Evolutionary conservation across 1,284 basidiomycete species (phyloP).

Genomic region (Leccinum pachyderme): DNA sequence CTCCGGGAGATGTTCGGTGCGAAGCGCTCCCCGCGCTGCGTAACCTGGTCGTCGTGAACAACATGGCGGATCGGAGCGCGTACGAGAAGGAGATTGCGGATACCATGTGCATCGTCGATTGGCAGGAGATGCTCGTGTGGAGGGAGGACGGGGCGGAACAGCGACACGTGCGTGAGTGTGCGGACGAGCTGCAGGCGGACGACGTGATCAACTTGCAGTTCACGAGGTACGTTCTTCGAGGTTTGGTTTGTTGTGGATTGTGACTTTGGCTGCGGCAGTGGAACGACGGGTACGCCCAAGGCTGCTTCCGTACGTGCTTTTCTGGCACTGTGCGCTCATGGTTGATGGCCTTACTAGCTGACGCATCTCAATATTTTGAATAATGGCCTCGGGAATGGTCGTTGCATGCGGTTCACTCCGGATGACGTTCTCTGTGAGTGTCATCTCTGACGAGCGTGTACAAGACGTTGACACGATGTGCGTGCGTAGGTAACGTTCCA

Average conservation of each 20-base stretch:
- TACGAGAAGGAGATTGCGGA: slow-evolving; percentile 43
- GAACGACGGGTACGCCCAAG: slow-evolving; percentile 77
- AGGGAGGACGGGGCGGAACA: slow-evolving; percentile 39
- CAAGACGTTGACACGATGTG: neutral
- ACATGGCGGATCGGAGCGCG: slow-evolving; percentile 41
- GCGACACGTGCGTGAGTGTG: slow-evolving; percentile 40
- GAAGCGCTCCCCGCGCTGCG: slow-evolving; percentile 61
- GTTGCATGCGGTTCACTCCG: slow-evolving; percentile 64
- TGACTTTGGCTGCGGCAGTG: slow-evolving; percentile 42
- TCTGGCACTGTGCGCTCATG: neutral
- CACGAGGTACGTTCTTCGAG: slow-evolving; percentile 56
- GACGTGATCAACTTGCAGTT: slow-evolving; percentile 83
- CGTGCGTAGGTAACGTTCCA: slow-evolving; percentile 64
- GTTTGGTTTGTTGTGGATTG: neutral
- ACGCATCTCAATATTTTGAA: slow-evolving; percentile 79
- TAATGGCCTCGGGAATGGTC: slow-evolving; percentile 70
- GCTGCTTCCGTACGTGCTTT: slow-evolving; percentile 63
- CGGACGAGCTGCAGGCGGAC: slow-evolving; percentile 47
- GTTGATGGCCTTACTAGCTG: slow-evolving; percentile 42
- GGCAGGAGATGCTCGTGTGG: slow-evolving; percentile 67
- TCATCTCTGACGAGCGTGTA: neutral
- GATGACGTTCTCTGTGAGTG: slow-evolving; percentile 65
- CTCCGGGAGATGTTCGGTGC: slow-evolving; percentile 59
- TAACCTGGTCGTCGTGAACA: slow-evolving; percentile 69
- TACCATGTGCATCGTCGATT: slow-evolving; percentile 57